phyloP scores from a whole-genome alignment of 768 basidiomycete species.

The Steccherinum ochraceum region DNA sequence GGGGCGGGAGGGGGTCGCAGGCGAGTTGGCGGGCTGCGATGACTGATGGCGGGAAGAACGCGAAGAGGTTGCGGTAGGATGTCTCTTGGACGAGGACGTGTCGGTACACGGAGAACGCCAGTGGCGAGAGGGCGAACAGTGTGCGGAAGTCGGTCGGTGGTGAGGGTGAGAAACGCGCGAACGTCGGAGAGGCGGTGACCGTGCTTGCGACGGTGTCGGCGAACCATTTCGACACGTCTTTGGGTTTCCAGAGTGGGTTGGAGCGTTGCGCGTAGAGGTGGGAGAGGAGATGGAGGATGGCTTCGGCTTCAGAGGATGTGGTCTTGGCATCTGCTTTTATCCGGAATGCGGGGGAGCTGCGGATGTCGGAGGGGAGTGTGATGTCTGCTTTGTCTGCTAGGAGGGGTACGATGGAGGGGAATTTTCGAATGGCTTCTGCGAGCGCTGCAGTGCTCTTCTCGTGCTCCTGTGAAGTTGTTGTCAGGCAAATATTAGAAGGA shows the following conservation, averaged over 20 bases:
- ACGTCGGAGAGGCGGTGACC: conserved; percentile 20
- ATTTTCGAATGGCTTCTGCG: conserved; percentile 64
- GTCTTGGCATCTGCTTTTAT: conserved; percentile 60
- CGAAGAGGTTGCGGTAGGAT: conserved; percentile 51
- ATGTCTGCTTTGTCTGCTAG: conserved; percentile 85
- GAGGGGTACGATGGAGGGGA: conserved; percentile 77
- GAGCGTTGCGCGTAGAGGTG: conserved; percentile 86
- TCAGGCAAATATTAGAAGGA: neutral
- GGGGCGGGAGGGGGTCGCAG: conserved; percentile 86
- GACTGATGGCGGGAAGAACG: conserved; percentile 64
- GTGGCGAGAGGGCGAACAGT: conserved; percentile 30
- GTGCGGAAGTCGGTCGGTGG: conserved; percentile 29
- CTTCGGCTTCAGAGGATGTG: neutral
- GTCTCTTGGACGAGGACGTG: conserved; percentile 74
- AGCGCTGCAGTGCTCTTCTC: conserved; percentile 61
- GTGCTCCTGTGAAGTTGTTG: conserved; percentile 34
- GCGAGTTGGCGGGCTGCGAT: conserved; percentile 50
- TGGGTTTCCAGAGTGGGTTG: conserved; percentile 74
- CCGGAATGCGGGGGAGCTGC: conserved; percentile 57
- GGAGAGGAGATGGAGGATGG: conserved; percentile 70
- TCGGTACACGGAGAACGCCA: conserved; percentile 56
- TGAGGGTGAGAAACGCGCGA: conserved; percentile 21
- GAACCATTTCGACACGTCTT: conserved; percentile 62
- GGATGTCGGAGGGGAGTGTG: conserved; percentile 47
- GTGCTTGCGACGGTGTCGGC: conserved; percentile 41